phyloP scores from a whole-genome alignment of 495 filamentous ascomycete genomes.

The Aspergillus affinis region DNA sequence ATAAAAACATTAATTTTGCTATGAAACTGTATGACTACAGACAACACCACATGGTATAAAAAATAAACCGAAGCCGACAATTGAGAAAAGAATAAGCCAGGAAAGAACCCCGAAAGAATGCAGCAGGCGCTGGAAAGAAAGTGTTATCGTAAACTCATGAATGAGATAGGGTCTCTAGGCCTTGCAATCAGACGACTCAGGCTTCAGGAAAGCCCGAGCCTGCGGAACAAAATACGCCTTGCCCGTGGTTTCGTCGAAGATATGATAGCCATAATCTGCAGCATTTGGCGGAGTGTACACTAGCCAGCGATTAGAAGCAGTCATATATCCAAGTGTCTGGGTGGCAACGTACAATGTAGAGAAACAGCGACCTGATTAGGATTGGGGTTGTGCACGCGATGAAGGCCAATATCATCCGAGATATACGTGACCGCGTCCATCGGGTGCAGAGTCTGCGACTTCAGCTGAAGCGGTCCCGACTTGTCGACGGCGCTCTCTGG shows the following conservation, averaged over 20 bases:
- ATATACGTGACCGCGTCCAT: constrained; percentile 75
- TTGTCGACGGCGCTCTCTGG: constrained; percentile 43
- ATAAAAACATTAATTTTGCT: no score
- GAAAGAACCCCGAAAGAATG: no score
- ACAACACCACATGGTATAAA: no score
- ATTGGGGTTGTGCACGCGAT: constrained; percentile 73
- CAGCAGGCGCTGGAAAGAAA: no score
- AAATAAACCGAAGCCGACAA: no score
- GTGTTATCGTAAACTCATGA: no score
- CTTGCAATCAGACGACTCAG: background rate
- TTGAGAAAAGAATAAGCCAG: no score
- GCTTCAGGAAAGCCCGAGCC: constrained; percentile 12
- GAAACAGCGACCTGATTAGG: constrained; percentile 72
- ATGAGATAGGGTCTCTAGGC: background rate
- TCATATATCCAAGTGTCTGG: background rate
- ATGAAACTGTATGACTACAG: no score
- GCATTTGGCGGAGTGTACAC: constrained; percentile 87
- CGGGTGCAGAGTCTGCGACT: constrained; percentile 27
- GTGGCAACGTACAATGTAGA: constrained; percentile 61
- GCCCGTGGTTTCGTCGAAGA: constrained; percentile 69
- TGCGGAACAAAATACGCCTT: constrained; percentile 39
- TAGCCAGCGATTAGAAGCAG: constrained; percentile 22
- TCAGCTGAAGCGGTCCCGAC: constrained; percentile 25
- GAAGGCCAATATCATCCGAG: constrained; percentile 76
- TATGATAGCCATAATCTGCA: constrained; percentile 69